Base-by-base conservation (phyloP, 2,329 filamentous ascomycete species). In the Colletotrichum somersetense region DNA sequence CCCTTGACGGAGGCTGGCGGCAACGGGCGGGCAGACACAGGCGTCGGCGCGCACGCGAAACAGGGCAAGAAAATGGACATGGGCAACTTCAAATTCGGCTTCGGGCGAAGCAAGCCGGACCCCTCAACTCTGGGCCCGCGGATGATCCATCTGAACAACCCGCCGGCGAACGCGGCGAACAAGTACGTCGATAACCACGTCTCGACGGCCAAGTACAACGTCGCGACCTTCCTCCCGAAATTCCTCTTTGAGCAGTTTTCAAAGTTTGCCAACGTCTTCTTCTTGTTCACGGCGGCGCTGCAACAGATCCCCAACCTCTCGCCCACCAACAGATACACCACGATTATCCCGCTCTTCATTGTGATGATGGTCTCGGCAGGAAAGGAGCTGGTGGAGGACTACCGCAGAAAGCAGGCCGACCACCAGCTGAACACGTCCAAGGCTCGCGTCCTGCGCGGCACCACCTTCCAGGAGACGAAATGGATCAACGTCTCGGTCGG, bases 201-300 rank as follows among this genome's bases (percentile, higher is more conserved):
- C 74, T 98, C 96, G 53, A 99, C 96, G 7, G 93, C 96, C 74
- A 99, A 99, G 83, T 99, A 99, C 89, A 99, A 98, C 81, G 78
- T 94, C 79, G 87, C 93, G 66, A 97, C 95, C 26, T 99, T 99
- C 82, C 80, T 98, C 23, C 96, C 96, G 62, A 99, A 99, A 83
- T 99, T 99, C 83, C 87, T 99, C 68, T 95, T 96, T 81, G 96
- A 99, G 82, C 96, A 99, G 81, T 99, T 99, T 84, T 98, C 95
- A 73, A 99, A 98, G 86, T 97, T 98, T 83, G 96, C 96, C 86
- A 99, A 99, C 83, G 84, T 99, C 79, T 99, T 99, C 87, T 99
- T 99, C 92, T 89, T 99, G 80, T 98, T 99, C 82, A 99, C 96
- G 48, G 95, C 96, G 20, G 91, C 90, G 52, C 85, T 99, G 57